A percentile compares a stretch with the other conserved stretches of the same genome.
phyloP scores from a whole-genome alignment of 106 monocot genomes.

The Vanilla planifolia region DNA sequence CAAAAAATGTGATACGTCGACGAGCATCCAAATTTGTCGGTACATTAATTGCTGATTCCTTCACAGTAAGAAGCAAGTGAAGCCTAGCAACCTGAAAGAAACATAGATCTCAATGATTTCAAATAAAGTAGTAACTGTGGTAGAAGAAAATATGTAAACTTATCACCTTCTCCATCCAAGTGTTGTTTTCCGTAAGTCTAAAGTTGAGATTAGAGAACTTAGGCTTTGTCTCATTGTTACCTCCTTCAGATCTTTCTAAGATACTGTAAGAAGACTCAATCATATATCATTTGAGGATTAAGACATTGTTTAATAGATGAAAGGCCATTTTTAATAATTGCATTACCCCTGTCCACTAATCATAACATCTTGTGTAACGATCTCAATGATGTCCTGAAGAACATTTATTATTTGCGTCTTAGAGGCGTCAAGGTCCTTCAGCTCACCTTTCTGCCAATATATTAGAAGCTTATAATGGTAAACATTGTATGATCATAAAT shows the following conservation, averaged over 20 bases:
- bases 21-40: slow-evolving; percentile 91
- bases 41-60: slow-evolving; percentile 94
- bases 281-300: background rate
- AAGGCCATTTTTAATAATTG: background rate
- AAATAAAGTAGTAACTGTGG: background rate
- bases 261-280: slow-evolving; percentile 15
- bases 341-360: slow-evolving; percentile 40
- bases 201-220: slow-evolving; percentile 66
- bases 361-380: slow-evolving; percentile 86
- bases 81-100: slow-evolving; percentile 68
- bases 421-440: slow-evolving; percentile 39
- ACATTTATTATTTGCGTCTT: slow-evolving; percentile 81
- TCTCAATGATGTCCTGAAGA: slow-evolving; percentile 93
- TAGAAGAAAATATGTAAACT: slow-evolving; percentile 1
- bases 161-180: slow-evolving; percentile 79
- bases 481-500: background rate
- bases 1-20: slow-evolving; percentile 84
- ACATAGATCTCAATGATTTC: background rate
- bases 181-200: slow-evolving; percentile 29
- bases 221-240: slow-evolving; percentile 11
- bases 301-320: background rate
- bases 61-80: slow-evolving; percentile 68
- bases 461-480: background rate
- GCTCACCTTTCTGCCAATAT: slow-evolving; percentile 33
- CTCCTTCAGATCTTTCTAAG: slow-evolving; percentile 19